Percentiles rank a stretch among this genome's conserved stretches.
Conservation (phyloP, 2,329 filamentous ascomycete species). For the Gremmenia infestans region DNA sequence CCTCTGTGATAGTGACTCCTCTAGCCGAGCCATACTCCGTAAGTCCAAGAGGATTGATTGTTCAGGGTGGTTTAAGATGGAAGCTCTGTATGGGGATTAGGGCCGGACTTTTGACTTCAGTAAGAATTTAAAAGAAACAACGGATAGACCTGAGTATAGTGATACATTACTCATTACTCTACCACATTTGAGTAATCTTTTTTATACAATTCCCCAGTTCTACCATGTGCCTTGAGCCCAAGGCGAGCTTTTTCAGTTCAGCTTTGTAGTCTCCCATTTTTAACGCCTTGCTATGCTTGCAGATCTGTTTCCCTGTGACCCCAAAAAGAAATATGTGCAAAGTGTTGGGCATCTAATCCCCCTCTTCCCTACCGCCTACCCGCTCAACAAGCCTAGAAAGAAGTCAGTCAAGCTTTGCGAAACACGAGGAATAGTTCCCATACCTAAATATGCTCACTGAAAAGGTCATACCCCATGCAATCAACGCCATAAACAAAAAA, state of each 20-base stretch:
- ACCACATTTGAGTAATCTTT: neutral
- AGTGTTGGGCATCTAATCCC: conserved; percentile 12
- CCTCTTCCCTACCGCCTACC: conserved; percentile 50
- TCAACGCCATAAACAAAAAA: conserved; percentile 73
- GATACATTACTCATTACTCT: conserved; percentile 3
- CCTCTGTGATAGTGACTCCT: conserved; percentile 46
- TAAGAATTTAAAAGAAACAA: neutral
- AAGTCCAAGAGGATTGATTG: conserved; percentile 37
- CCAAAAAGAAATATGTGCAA: neutral
- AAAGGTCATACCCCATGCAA: conserved; percentile 90
- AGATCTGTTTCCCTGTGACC: neutral
- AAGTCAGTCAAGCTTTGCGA: conserved; percentile 22
- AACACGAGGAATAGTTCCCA: conserved; percentile 6
- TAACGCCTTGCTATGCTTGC: neutral
- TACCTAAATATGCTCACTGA: conserved; percentile 75
- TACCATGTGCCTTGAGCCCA: neutral
- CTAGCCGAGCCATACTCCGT: conserved; percentile 55
- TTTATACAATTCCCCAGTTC: neutral
- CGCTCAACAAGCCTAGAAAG: conserved; percentile 48
- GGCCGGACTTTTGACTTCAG: conserved; percentile 36
- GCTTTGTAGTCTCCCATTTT: too few species aligned
- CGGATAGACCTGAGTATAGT: neutral
- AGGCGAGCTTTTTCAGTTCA: too few species aligned
- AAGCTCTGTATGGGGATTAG: conserved; percentile 54
- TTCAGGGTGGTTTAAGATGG: conserved; percentile 52